Evolutionary conservation across 129 eudicot species (phyloP).

Genomic region (Lactuca saligna): DNA sequence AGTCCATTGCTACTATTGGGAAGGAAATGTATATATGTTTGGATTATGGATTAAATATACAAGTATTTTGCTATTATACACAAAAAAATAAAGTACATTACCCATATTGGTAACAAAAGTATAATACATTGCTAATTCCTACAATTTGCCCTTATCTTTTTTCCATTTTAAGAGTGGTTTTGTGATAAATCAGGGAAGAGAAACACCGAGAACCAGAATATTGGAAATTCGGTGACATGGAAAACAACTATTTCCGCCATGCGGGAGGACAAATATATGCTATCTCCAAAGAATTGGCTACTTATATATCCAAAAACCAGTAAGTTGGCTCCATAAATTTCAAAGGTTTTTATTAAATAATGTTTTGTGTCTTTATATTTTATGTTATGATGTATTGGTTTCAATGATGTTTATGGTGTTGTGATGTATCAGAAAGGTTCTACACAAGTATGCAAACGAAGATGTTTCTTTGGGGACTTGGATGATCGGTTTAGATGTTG

Average conservation of each 20-base stretch:
- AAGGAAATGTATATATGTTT: too few species aligned
- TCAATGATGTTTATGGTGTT: not conserved
- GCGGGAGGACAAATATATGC: conserved; percentile 45
- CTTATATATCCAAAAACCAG: conserved; percentile 37
- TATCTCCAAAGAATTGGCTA: conserved; percentile 41
- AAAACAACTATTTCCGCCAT: conserved; percentile 43
- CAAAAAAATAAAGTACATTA: too few species aligned
- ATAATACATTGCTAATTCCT: not conserved
- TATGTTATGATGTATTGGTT: not conserved
- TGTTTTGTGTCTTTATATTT: not conserved
- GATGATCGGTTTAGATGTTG: conserved; percentile 45
- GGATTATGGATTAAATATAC: too few species aligned
- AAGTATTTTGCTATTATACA: not conserved
- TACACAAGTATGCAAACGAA: conserved; percentile 47
- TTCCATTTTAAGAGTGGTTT: not conserved
- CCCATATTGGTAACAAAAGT: too few species aligned
- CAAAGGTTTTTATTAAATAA: not conserved
- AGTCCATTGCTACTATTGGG: not conserved
- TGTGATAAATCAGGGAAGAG: conserved; percentile 28
- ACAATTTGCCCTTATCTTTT: not conserved
- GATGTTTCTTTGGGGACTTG: conserved; percentile 45
- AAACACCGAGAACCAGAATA: conserved; percentile 38
- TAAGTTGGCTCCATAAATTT: conserved; percentile 6
- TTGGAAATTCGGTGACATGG: conserved; percentile 43
- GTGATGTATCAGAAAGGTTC: conserved; percentile 15